A percentile compares a stretch with the other conserved stretches of the same genome.
These are phyloP conservation scores for Penicillium silybi DNA, from an alignment of 495 filamentous ascomycete genomes.

Conservation along the genomic window DNA sequence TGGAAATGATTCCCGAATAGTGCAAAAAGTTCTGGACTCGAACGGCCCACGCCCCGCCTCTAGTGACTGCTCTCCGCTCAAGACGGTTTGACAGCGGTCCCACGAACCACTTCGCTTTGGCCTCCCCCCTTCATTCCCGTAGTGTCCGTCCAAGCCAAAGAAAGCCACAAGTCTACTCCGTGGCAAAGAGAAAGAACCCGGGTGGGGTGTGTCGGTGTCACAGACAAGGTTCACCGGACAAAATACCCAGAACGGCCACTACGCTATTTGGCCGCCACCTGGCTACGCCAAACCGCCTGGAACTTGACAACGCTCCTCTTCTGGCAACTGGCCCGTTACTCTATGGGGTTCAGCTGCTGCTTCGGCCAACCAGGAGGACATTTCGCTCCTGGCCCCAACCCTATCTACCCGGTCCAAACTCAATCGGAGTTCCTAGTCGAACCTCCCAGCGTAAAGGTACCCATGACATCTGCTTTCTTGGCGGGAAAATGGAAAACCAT, in stretches of 20 bases:
- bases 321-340: not conserved
- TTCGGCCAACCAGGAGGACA: conserved; percentile 10
- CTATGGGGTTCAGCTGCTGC: not conserved
- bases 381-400: conserved; percentile 15
- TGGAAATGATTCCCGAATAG: not conserved
- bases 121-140: not conserved
- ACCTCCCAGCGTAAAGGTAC: conserved; percentile 8
- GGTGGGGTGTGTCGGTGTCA: no score
- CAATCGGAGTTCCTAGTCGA: conserved; percentile 16
- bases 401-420: conserved; percentile 30
- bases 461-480: not conserved
- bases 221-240: not conserved
- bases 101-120: conserved; percentile 17
- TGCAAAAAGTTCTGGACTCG: not conserved
- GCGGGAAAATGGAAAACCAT: no score
- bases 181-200: no score
- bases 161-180: no score
- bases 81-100: conserved; percentile 16
- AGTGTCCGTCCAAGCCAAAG: not conserved
- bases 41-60: not conserved
- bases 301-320: not conserved
- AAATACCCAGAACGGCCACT: not conserved
- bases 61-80: not conserved
- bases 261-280: no score
- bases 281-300: no score